phyloP scores from a whole-genome alignment of 305 asterid species.

The Caryopteris hybrid region DNA sequence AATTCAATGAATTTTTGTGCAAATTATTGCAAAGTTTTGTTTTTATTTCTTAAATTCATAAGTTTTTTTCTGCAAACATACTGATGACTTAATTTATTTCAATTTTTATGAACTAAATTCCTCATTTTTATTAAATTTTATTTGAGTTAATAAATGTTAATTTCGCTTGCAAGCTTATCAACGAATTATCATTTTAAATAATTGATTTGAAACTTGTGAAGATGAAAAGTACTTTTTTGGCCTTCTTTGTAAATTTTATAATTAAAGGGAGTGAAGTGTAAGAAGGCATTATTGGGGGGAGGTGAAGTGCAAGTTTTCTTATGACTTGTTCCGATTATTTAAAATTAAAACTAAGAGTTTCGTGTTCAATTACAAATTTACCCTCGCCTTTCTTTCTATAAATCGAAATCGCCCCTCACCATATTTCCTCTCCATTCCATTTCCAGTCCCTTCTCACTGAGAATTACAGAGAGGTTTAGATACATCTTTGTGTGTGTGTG shows the following conservation, averaged over 20 bases:
- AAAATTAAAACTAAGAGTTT: not conserved
- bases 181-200: not conserved
- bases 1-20: no score
- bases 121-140: no score
- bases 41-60: no score
- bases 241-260: not conserved
- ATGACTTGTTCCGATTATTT: not conserved
- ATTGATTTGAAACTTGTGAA: not conserved
- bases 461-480: slow-evolving; percentile 1
- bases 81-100: no score
- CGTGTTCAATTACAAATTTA: slow-evolving; percentile 15
- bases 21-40: no score
- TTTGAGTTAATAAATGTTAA: not conserved
- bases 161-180: not conserved
- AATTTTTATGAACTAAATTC: no score
- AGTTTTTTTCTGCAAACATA: no score
- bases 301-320: slow-evolving; percentile 21
- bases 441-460: slow-evolving; percentile 12
- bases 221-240: not conserved
- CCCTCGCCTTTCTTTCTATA: slow-evolving; percentile 43
- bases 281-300: slow-evolving; percentile 3
- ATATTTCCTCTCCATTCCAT: slow-evolving; percentile 23
- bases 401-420: slow-evolving; percentile 26
- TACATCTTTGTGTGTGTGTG: not conserved
- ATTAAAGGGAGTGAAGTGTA: slow-evolving; percentile 5